Percentiles rank a stretch among this genome's conserved stretches.
phyloP scores from a whole-genome alignment of 2,329 filamentous ascomycete species.

The Hymenoscyphus repandus region DNA sequence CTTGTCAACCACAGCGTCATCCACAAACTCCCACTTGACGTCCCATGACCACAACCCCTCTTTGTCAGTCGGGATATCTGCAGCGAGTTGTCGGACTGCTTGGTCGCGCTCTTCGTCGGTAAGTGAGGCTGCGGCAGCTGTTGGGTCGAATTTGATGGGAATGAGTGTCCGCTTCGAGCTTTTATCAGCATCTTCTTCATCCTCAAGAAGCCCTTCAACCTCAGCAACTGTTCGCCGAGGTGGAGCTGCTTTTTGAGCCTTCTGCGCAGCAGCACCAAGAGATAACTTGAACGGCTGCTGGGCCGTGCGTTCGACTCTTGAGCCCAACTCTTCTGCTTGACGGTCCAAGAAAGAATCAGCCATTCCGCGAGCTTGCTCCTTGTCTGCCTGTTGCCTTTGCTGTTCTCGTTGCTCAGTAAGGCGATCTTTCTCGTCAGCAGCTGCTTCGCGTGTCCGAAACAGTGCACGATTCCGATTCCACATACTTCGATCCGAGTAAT shows the following conservation, averaged over 20 bases:
- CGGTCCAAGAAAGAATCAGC: slow-evolving; percentile 87
- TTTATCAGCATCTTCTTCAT: slow-evolving; percentile 78
- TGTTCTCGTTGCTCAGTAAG: slow-evolving; percentile 70
- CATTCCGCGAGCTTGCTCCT: slow-evolving; percentile 75
- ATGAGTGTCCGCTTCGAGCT: slow-evolving; percentile 69
- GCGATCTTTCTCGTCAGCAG: slow-evolving; percentile 78
- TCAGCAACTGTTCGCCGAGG: slow-evolving; percentile 81
- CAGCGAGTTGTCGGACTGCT: slow-evolving; percentile 74
- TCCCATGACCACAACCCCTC: slow-evolving; percentile 87
- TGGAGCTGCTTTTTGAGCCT: slow-evolving; percentile 50
- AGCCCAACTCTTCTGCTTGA: slow-evolving; percentile 71
- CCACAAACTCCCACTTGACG: slow-evolving; percentile 87
- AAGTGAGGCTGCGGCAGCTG: slow-evolving; percentile 58
- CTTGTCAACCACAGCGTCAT: slow-evolving; percentile 76
- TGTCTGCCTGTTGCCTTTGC: slow-evolving; percentile 62
- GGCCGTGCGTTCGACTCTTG: slow-evolving; percentile 35
- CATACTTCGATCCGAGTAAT: slow-evolving; percentile 78
- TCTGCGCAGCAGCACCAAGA: slow-evolving; percentile 82
- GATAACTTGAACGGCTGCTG: slow-evolving; percentile 89
- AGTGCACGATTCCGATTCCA: slow-evolving; percentile 79
- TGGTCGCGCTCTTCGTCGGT: slow-evolving; percentile 83
- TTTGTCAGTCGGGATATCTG: slow-evolving; percentile 84
- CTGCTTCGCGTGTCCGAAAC: slow-evolving; percentile 68
- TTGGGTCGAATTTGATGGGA: slow-evolving; percentile 74
- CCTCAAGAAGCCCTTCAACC: slow-evolving; percentile 88